These are phyloP conservation scores for Gossypium aridum DNA, from an alignment of 441 rosid species.

Conservation along the genomic window DNA sequence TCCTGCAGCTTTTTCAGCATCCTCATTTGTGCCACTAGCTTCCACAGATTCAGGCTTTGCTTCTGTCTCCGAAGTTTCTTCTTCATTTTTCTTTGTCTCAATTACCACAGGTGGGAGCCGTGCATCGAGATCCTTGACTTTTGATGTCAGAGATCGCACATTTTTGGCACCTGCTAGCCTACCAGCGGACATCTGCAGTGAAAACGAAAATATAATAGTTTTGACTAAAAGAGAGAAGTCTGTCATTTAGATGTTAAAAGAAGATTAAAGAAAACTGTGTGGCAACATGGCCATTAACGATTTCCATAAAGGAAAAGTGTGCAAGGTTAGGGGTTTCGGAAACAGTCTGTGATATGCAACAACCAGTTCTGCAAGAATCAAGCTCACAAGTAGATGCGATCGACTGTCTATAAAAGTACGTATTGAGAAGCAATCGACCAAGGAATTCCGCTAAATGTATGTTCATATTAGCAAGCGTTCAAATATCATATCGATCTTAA, in stretches of 20 bases:
- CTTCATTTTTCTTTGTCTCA: constrained; percentile 16
- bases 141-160: constrained; percentile 48
- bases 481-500: background rate
- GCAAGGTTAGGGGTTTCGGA: background rate
- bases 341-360: background rate
- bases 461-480: background rate
- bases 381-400: background rate
- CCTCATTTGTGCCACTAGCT: constrained; percentile 17
- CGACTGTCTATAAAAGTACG: background rate
- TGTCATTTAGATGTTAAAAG: background rate
- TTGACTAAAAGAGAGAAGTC: background rate
- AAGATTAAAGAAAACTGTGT: background rate
- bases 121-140: constrained; percentile 62
- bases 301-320: background rate
- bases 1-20: constrained; percentile 10
- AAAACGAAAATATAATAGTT: constrained; percentile 12
- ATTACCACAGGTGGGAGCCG: constrained; percentile 52
- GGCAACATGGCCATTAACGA: background rate
- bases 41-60: constrained; percentile 13
- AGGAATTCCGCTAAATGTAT: background rate
- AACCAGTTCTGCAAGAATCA: background rate
- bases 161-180: constrained; percentile 40
- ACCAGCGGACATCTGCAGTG: constrained; percentile 39
- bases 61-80: constrained; percentile 12
- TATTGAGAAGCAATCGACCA: background rate